Base-by-base conservation (phyloP, 345 rosid species). In the Raphanus raphanistrum region DNA sequence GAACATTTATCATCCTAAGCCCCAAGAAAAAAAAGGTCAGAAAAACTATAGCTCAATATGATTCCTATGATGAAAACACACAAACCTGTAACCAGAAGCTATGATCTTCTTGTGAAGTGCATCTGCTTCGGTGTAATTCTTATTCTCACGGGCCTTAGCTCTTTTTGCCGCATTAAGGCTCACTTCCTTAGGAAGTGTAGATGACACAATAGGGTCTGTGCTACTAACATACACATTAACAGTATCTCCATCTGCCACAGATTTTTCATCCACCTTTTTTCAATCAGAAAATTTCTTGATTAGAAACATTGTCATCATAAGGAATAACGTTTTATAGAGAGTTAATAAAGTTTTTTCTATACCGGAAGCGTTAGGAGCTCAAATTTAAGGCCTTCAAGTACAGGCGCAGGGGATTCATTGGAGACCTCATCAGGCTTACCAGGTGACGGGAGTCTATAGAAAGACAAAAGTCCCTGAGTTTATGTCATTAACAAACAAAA, bases 231-330 rank as follows among this genome's bases (percentile, higher is more conserved):
- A 95, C 43, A 88, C 97, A 2, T 87, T 78, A 35, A 95, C 73
- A 0, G 90, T 87, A 69, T 95, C 99, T 31, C 98, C 98, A 85
- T 95, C 99, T 4, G 92, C 55, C 45, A 95, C 84, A 27, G 90
- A 84, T 71, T 78, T 91, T 59, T 87, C 83, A 81, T 88, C 97
- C 78, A 95, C 93, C 98, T 95, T 80, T 79, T 80, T 77, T 71
- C 78, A 65, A 79, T 82, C 6, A 54, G 54, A 32, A 74, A 63
- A 67, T 61, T 71, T 71, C 59, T 71, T 63, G 65, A 67, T 70
- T 15, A 69, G 63, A 66, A 64, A 64, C 41, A 50, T 27, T 15
- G 8, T 60, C 48, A 72, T 59, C 26, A 74, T 26, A 50, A 35
- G 45, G 8, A 3, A 36, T 26, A 31, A 63, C 9, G 4, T 5